Evolutionary conservation across 345 rosid species (phyloP).

Genomic region (Eucalyptus fibrosa): DNA sequence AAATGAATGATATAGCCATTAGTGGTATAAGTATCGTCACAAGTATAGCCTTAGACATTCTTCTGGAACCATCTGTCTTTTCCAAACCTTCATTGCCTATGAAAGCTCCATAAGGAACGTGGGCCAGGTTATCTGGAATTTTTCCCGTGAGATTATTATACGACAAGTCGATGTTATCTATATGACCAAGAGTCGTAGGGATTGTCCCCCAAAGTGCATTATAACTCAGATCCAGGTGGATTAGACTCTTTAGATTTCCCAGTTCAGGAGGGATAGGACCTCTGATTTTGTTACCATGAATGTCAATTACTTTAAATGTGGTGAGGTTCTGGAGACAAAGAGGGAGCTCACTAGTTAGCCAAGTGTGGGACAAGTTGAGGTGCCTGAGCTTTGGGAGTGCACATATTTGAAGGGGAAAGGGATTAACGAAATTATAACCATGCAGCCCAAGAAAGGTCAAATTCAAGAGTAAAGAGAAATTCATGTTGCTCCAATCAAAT

Average conservation of each 20-base stretch:
- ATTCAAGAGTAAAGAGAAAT: background rate
- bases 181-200: background rate
- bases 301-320: too few species aligned
- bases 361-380: background rate
- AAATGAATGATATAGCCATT: background rate
- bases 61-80: too few species aligned
- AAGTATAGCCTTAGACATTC: background rate
- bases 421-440: fast-evolving
- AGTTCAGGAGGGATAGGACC: background rate
- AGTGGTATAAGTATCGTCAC: background rate
- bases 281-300: too few species aligned
- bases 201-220: background rate
- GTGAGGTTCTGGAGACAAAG: too few species aligned
- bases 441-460: background rate
- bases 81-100: background rate
- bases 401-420: background rate
- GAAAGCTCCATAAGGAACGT: too few species aligned
- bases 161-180: background rate
- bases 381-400: background rate
- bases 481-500: background rate
- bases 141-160: background rate
- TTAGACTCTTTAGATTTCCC: background rate
- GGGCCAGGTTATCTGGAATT: background rate
- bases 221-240: background rate
- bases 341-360: background rate